These are phyloP conservation scores for Claviceps sp. DNA, from an alignment of 2,329 filamentous ascomycete species.

Conservation along the genomic window DNA sequence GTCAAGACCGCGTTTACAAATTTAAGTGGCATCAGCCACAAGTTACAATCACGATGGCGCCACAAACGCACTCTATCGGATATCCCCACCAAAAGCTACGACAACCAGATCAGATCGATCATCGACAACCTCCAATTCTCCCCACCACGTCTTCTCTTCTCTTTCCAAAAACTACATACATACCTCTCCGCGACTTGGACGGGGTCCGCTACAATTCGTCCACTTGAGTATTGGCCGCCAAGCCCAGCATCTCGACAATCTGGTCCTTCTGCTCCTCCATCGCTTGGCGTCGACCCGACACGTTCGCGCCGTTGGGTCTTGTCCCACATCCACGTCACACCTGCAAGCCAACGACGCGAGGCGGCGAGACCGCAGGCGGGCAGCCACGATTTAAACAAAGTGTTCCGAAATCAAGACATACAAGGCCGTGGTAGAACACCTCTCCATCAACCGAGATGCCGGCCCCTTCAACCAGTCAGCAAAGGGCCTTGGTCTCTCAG, in stretches of 20 bases:
- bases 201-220: background rate
- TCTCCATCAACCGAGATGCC: constrained; percentile 20
- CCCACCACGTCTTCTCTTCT: constrained; percentile 1
- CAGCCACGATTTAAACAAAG: background rate
- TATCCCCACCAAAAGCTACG: constrained; percentile 10
- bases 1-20: background rate
- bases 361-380: background rate
- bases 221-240: background rate
- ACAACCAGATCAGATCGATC: background rate
- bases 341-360: background rate
- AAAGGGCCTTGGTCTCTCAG: constrained; percentile 27
- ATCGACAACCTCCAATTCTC: background rate
- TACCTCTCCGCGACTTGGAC: constrained; percentile 1
- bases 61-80: background rate
- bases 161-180: background rate
- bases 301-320: background rate
- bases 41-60: background rate
- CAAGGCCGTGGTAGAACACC: background rate
- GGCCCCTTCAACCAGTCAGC: constrained; percentile 21
- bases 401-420: background rate
- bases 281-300: background rate
- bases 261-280: background rate
- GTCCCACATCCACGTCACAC: background rate
- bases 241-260: background rate
- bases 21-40: background rate